Base-by-base conservation (phyloP, 192 early-diverging fungal genomes). In the Coemansia umbellata region DNA sequence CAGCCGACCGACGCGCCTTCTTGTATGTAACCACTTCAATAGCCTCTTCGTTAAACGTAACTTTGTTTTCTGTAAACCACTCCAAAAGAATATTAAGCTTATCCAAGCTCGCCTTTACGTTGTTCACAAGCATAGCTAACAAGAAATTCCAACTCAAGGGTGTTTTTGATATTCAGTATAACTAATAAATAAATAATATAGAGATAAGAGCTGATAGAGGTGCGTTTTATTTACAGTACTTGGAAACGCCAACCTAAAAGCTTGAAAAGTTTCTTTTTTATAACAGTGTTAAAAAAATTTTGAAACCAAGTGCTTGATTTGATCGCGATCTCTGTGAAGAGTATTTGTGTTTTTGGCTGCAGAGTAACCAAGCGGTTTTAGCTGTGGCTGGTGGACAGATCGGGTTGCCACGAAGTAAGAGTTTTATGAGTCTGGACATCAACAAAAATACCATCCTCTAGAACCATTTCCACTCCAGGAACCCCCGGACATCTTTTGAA, bases 21-120 rank as follows among this genome's bases (percentile, higher is more conserved):
- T 61, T 47, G 23, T 51, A 51, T 18, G 60, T 53, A 21, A 76
- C 78, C 14, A 86, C 49, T 31, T 82, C 73, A 19, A 86, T 68
- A 10, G 74, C 76, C 21, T 79, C 69, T 41, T 84, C 60, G 49
- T 82, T 79, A 66, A 80, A 86, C 8, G 72, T 56, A 26, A 86
- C 74, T 47, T 82, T 75, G 76, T 84, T 83, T 30, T 81, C 74
- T 19, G 78, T 66, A 17, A 84, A 80, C 84, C 84, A 86, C 28
- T 47, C 40, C 26, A 77, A 40, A 28, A 77, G 68, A 23, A 50
- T 50, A 1, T 28, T 23, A 32, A 77, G 54, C 45, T 52, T 57
- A 7, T 69, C 53, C 22, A 47, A 24, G 31, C 32, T 37, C 14
- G 37, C 40, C 50, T 51, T 41, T 35, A 37, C 26, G 11, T 28